Evolutionary conservation across 202 grass and related monocot genomes (phyloP).

Genomic region (Schoenoplectus triqueter): DNA sequence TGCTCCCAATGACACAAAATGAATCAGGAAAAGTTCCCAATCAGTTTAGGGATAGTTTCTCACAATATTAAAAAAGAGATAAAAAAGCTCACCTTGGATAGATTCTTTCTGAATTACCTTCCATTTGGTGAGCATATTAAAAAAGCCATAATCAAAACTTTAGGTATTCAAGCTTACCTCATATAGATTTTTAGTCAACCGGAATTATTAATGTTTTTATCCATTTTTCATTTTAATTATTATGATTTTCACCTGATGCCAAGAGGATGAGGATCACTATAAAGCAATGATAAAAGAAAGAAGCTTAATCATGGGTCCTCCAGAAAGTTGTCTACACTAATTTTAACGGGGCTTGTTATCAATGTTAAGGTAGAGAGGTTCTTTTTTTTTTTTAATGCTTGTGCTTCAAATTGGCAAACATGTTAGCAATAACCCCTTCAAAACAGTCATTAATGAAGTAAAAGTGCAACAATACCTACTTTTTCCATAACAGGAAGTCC

Average conservation of each 20-base stretch:
- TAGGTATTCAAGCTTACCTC: too few relatives aligned
- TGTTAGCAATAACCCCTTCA: not conserved
- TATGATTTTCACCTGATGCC: too few relatives aligned
- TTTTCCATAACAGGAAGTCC: constrained; percentile 1
- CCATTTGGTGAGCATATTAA: not conserved
- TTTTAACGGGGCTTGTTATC: not conserved
- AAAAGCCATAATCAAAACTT: not conserved
- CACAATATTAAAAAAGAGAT: not conserved
- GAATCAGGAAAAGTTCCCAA: not conserved
- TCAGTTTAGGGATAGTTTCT: not conserved
- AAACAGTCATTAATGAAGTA: constrained; percentile 9
- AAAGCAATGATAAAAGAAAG: too few relatives aligned
- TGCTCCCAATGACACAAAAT: not conserved
- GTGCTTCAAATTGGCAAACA: not conserved
- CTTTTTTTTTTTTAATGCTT: not conserved
- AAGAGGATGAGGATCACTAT: too few relatives aligned
- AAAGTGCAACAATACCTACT: not conserved
- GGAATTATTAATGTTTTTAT: not conserved
- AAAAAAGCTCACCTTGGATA: too few relatives aligned
- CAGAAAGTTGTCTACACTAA: too few relatives aligned
- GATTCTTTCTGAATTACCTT: not conserved
- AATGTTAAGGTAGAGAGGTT: not conserved
- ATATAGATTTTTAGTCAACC: not conserved
- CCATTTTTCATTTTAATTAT: too few relatives aligned
- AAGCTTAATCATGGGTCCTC: too few relatives aligned